These are phyloP conservation scores for Akanthomyces dipterigenus DNA, from an alignment of 2,329 filamentous ascomycete species.

Conservation along the genomic window DNA sequence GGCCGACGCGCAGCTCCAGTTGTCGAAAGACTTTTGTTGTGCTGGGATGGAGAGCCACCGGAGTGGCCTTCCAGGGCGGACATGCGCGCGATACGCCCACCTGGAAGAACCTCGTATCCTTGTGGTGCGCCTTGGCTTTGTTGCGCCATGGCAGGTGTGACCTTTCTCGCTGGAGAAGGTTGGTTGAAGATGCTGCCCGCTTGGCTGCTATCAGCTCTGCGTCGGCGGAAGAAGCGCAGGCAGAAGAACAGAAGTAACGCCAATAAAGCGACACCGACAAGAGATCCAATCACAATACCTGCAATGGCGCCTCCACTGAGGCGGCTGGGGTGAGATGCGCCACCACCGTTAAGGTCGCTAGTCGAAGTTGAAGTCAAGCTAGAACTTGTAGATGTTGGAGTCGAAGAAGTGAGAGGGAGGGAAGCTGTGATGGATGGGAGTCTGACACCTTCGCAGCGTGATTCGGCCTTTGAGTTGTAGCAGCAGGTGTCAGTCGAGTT, in stretches of 20 bases:
- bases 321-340: constrained; percentile 14
- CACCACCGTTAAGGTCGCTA: constrained; percentile 21
- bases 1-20: constrained; percentile 26
- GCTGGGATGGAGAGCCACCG: constrained; percentile 51
- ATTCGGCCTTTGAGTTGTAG: constrained; percentile 69
- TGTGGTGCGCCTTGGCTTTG: constrained; percentile 29
- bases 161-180: constrained; percentile 63
- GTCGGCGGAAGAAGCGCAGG: constrained; percentile 41
- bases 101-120: constrained; percentile 71
- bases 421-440: constrained; percentile 70
- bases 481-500: constrained; percentile 97
- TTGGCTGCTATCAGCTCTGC: constrained; percentile 46
- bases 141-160: constrained; percentile 32
- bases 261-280: constrained; percentile 66
- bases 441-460: constrained; percentile 66
- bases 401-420: constrained; percentile 50
- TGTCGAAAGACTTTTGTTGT: constrained; percentile 32
- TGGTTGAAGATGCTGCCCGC: constrained; percentile 80
- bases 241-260: constrained; percentile 64
- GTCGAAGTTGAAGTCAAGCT: constrained; percentile 35
- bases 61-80: constrained; percentile 78
- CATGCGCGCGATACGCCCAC: constrained; percentile 91
- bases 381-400: constrained; percentile 15
- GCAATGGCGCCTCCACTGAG: constrained; percentile 85
- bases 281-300: constrained; percentile 76